Evolutionary conservation across 306 rosid species (phyloP).

Genomic region (Dryas drummondii): DNA sequence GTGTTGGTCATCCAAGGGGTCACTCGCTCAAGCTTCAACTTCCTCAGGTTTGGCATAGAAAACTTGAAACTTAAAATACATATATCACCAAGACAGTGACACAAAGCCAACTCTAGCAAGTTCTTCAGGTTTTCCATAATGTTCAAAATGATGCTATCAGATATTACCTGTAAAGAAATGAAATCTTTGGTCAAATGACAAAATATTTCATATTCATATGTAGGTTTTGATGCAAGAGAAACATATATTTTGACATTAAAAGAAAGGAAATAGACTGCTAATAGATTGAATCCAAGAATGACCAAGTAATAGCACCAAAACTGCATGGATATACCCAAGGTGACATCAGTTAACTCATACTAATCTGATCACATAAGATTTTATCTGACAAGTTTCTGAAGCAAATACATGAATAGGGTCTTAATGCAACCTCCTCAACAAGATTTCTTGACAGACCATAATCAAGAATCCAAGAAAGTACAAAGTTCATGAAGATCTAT

Average conservation of each 20-base stretch:
- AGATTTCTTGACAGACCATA: not conserved
- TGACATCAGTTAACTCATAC: not conserved
- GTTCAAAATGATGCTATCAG: constrained; percentile 47
- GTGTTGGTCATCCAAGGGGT: constrained; percentile 80
- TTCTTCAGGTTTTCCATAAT: constrained; percentile 47
- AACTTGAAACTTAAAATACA: constrained; percentile 58
- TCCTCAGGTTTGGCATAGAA: constrained; percentile 53
- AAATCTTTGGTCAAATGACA: constrained; percentile 21
- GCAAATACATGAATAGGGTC: not conserved
- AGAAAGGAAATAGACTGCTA: constrained; percentile 12
- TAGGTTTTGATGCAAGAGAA: constrained; percentile 17
- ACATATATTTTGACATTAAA: not conserved
- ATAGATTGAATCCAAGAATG: constrained; percentile 11
- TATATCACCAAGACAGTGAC: constrained; percentile 80
- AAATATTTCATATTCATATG: constrained; percentile 12
- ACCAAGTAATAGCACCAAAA: constrained; percentile 15
- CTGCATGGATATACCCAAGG: not conserved
- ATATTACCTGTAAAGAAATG: constrained; percentile 57
- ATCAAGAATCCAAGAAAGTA: not conserved
- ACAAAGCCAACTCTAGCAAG: constrained; percentile 62
- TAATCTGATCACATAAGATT: not conserved
- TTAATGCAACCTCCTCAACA: not conserved
- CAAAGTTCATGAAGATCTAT: not conserved
- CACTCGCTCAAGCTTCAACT: constrained; percentile 69
- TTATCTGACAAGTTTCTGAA: not conserved